A percentile compares a stretch with the other conserved stretches of the same genome.
phyloP scores from a whole-genome alignment of 1,284 basidiomycete genomes.

The Ustilago esculenta region DNA sequence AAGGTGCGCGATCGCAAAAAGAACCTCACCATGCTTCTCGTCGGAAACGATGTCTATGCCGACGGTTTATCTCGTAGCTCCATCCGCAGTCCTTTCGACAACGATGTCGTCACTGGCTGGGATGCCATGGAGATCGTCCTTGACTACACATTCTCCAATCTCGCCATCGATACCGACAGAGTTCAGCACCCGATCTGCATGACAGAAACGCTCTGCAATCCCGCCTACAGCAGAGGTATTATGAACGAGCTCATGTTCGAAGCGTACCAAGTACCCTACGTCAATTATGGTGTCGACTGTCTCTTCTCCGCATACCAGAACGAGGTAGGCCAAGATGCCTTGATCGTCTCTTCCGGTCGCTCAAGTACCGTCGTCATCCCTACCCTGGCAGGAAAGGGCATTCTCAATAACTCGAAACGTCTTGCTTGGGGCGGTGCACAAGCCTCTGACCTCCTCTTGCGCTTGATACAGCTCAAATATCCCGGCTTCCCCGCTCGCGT shows the following conservation, averaged over 20 bases:
- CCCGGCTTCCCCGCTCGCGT: conserved; percentile 79
- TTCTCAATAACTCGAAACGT: conserved; percentile 68
- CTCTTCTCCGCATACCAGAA: conserved; percentile 83
- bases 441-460: conserved; percentile 88
- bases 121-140: conserved; percentile 79
- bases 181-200: conserved; percentile 91
- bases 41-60: conserved; percentile 61
- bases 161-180: conserved; percentile 82
- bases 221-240: conserved; percentile 84
- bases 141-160: conserved; percentile 87
- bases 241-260: conserved; percentile 98
- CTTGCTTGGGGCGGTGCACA: conserved; percentile 94
- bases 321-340: conserved; percentile 50
- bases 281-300: conserved; percentile 89
- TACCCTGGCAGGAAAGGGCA: conserved; percentile 51
- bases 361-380: conserved; percentile 61
- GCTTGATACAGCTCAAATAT: conserved; percentile 94
- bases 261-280: conserved; percentile 84
- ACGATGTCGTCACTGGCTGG: conserved; percentile 62
- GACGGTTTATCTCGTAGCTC: conserved; percentile 55
- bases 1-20: conserved; percentile 62
- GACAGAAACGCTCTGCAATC: conserved; percentile 90
- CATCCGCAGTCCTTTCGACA: conserved; percentile 61
- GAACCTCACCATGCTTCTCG: conserved; percentile 54
- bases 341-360: conserved; percentile 58